Percentiles rank a stretch among this genome's conserved stretches.
Conservation (phyloP, 2,329 filamentous ascomycete genomes). For the Sporothrix schenckii region DNA sequence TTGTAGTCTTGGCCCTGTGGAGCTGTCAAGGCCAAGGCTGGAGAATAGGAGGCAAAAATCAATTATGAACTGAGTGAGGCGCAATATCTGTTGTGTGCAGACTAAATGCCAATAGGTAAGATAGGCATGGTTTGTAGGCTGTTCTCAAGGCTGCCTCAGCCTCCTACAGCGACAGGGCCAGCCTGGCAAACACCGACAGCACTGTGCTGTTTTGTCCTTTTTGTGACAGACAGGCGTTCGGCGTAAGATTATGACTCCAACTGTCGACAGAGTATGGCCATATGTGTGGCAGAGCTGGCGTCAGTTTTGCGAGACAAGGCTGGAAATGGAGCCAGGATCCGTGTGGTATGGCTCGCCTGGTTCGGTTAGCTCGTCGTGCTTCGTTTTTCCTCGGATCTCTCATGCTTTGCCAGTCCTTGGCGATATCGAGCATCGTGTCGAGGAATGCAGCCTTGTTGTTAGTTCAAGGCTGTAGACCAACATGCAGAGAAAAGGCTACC, state of each 20-base stretch:
- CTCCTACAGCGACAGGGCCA: background rate
- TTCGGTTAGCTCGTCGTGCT: background rate
- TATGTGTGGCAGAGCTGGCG: background rate
- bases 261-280: background rate
- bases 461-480: background rate
- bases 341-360: background rate
- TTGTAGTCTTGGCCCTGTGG: background rate
- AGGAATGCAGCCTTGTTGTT: background rate
- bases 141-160: background rate
- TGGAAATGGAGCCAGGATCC: constrained; percentile 2
- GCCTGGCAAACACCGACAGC: background rate
- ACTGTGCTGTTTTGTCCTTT: background rate
- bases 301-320: constrained; percentile 1
- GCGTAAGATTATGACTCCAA: background rate
- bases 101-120: background rate
- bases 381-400: background rate
- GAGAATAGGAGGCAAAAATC: constrained; percentile 10
- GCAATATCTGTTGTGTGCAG: constrained; percentile 7
- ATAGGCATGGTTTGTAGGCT: background rate
- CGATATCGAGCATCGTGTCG: background rate
- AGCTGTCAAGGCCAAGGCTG: constrained; percentile 14
- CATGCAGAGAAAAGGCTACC: background rate
- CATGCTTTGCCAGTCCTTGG: background rate
- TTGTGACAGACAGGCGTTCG: background rate
- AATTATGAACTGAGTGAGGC: background rate